phyloP scores from a whole-genome alignment of 768 basidiomycete genomes.

The Lentinus tigrinus region DNA sequence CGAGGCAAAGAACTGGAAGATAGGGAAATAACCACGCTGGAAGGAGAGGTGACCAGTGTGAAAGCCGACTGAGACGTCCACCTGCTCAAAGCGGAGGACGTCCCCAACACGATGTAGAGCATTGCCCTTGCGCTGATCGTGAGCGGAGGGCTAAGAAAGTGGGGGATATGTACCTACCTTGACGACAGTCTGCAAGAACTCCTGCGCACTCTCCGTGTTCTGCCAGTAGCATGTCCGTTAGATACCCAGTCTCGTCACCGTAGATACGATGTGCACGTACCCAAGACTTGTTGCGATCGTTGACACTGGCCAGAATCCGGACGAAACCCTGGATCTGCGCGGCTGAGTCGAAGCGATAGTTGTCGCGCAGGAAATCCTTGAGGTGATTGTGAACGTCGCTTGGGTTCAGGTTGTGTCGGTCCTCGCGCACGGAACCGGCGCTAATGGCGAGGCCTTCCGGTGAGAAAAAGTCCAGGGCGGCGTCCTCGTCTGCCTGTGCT shows the following conservation, averaged over 20 bases:
- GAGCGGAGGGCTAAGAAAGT: background rate
- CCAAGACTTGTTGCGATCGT: conserved; percentile 17
- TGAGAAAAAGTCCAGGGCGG: conserved; percentile 6
- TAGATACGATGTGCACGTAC: too few species aligned
- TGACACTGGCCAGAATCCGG: conserved; percentile 13
- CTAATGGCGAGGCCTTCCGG: background rate
- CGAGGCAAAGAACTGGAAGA: conserved; percentile 62
- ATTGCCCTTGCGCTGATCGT: conserved; percentile 38
- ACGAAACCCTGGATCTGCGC: conserved; percentile 48
- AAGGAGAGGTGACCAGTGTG: conserved; percentile 46
- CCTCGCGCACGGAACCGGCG: conserved; percentile 1
- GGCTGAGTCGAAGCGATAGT: conserved; percentile 40
- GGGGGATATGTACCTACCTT: conserved; percentile 30
- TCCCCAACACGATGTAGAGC: conserved; percentile 50
- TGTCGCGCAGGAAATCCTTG: conserved; percentile 41
- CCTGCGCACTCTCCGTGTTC: conserved; percentile 49
- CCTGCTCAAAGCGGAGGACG: conserved; percentile 44
- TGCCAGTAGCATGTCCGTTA: conserved; percentile 32
- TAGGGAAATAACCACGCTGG: conserved; percentile 52
- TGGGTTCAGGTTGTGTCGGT: conserved; percentile 34
- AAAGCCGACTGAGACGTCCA: conserved; percentile 38
- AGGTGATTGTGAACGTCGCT: conserved; percentile 47
- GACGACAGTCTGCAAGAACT: conserved; percentile 36
- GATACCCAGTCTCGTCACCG: conserved; percentile 24
- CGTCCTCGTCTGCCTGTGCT: background rate